phyloP scores from a whole-genome alignment of 108 stramenopile species.

The Licmophora abbreviata region DNA sequence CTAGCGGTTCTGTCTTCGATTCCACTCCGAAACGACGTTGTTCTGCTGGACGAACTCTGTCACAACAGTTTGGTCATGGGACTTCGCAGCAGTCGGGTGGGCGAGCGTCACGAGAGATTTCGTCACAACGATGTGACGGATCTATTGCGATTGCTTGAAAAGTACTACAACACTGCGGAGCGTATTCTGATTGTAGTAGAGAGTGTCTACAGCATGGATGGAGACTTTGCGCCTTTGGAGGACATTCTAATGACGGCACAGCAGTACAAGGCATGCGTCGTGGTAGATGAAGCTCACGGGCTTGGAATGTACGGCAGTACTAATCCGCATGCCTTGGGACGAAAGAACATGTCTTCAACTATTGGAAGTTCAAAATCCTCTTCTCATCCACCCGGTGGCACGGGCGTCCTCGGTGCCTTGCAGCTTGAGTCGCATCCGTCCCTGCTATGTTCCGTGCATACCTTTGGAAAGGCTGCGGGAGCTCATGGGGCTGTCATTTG shows the following conservation, averaged over 20 bases:
- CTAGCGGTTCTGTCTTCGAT: constrained; percentile 77
- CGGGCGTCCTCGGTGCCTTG: constrained; percentile 66
- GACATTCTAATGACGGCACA: constrained; percentile 57
- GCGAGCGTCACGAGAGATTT: constrained; percentile 11
- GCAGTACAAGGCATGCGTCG: constrained; percentile 43
- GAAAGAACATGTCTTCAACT: not conserved
- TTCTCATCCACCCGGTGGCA: constrained; percentile 28
- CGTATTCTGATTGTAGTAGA: constrained; percentile 80
- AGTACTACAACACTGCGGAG: not conserved
- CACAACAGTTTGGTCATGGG: constrained; percentile 94
- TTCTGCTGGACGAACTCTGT: constrained; percentile 87
- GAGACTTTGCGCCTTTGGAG: constrained; percentile 85
- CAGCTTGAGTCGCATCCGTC: constrained; percentile 75
- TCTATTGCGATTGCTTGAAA: constrained; percentile 42
- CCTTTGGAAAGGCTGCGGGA: constrained; percentile 97
- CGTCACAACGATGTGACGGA: constrained; percentile 83
- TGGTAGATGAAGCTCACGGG: constrained; percentile 92
- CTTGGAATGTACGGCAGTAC: constrained; percentile 69
- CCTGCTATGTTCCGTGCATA: constrained; percentile 78
- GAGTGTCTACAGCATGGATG: constrained; percentile 97
- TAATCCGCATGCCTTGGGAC: constrained; percentile 24
- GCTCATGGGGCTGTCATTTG: constrained; percentile 91
- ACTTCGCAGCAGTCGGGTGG: constrained; percentile 45
- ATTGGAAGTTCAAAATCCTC: not conserved
- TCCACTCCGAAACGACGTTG: constrained; percentile 38